Evolutionary conservation across 441 rosid genomes (phyloP).

Genomic region (Metrosideros polymorpha): DNA sequence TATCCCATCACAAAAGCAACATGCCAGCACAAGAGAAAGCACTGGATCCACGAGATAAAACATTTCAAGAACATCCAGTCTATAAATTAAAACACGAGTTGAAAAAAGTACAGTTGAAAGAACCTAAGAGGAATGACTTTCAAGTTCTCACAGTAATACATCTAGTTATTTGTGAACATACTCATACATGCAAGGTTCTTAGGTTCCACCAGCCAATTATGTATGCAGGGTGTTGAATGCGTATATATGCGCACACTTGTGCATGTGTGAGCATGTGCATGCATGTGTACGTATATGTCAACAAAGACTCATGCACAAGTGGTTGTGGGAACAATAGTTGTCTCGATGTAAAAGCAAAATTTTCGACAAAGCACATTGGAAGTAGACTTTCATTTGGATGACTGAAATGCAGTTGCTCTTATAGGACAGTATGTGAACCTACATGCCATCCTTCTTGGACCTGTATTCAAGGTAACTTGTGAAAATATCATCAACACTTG

Average conservation of each 20-base stretch:
- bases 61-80: not conserved
- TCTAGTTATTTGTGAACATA: not conserved
- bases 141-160: not conserved
- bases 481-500: constrained; percentile 82
- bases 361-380: not conserved
- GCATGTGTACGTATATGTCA: not conserved
- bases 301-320: not conserved
- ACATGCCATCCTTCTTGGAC: constrained; percentile 87
- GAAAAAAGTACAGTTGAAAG: not conserved
- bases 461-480: constrained; percentile 75
- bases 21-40: not conserved
- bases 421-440: constrained; percentile 13
- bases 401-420: not conserved
- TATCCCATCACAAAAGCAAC: not conserved
- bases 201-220: not conserved
- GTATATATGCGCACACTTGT: not conserved
- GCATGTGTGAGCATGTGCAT: not conserved
- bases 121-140: not conserved
- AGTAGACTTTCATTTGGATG: not conserved
- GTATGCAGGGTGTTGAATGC: not conserved
- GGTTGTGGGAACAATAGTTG: not conserved
- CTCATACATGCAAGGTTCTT: not conserved
- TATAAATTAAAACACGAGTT: not conserved
- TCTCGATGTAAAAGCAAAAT: not conserved
- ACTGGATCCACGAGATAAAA: not conserved